These are phyloP conservation scores for Diplocarpon mali DNA, from an alignment of 2,329 filamentous ascomycete species.

Conservation along the genomic window DNA sequence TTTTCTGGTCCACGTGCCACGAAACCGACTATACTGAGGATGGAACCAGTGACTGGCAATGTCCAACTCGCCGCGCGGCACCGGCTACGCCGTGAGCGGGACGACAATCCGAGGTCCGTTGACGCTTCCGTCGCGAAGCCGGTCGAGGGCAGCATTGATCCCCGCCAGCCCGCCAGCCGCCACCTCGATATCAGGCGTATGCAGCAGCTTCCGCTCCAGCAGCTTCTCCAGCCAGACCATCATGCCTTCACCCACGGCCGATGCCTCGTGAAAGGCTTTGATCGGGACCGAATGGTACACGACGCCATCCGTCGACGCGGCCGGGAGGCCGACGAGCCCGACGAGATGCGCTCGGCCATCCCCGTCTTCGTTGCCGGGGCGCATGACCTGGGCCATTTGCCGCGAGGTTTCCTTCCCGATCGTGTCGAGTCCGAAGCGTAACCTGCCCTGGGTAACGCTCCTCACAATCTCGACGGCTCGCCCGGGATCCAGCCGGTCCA, in stretches of 20 bases:
- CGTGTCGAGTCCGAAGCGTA: constrained; percentile 61
- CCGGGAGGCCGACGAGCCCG: constrained; percentile 57
- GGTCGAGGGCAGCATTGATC: constrained; percentile 58
- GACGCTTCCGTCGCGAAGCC: constrained; percentile 53
- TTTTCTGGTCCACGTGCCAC: too few relatives aligned
- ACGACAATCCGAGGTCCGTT: constrained; percentile 62
- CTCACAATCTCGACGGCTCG: constrained; percentile 56
- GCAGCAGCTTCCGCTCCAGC: constrained; percentile 41
- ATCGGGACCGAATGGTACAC: constrained; percentile 46
- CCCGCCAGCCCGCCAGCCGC: constrained; percentile 51
- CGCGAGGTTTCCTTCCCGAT: constrained; percentile 52
- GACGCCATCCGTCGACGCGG: constrained; percentile 27
- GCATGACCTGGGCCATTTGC: constrained; percentile 32
- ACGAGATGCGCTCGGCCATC: constrained; percentile 44
- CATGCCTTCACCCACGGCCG: constrained; percentile 49
- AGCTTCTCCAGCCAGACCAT: constrained; percentile 57
- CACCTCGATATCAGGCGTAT: constrained; percentile 54
- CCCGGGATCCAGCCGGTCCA: constrained; percentile 55
- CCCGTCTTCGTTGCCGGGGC: constrained; percentile 4
- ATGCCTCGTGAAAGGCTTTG: constrained; percentile 62
- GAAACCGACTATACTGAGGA: too few relatives aligned
- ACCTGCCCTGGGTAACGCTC: constrained; percentile 41
- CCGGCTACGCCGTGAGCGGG: constrained; percentile 9
- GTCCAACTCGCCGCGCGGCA: too few relatives aligned
- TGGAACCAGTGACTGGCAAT: too few relatives aligned